A percentile compares a stretch with the other conserved stretches of the same genome.
Conservation (phyloP, 225 moss, liverwort and hornwort species). For the Sphagnum tenellum region DNA sequence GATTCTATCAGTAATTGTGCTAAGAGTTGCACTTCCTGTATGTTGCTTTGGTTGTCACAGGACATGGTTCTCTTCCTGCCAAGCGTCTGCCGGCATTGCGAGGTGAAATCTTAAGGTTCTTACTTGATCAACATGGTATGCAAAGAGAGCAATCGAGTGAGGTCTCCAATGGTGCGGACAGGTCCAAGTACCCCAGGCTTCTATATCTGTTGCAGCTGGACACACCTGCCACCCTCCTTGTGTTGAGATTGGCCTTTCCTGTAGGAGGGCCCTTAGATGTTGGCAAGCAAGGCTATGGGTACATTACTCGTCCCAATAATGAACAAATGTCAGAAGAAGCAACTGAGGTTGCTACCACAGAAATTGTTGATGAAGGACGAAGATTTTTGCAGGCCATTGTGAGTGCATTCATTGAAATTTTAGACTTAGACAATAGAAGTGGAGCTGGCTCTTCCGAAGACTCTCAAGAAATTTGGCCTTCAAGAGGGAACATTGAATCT, state of each 20-base stretch:
- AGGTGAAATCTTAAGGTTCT: constrained; percentile 71
- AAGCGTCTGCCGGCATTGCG: constrained; percentile 66
- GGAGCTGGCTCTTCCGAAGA: constrained; percentile 10
- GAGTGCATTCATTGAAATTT: constrained; percentile 66
- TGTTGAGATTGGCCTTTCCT: constrained; percentile 84
- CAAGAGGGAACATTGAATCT: constrained; percentile 45
- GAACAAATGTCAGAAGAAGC: constrained; percentile 10
- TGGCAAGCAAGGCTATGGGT: constrained; percentile 71
- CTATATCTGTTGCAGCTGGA: constrained; percentile 79
- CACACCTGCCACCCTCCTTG: constrained; percentile 66
- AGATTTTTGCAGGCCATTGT: constrained; percentile 72
- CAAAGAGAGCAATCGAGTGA: constrained; percentile 27
- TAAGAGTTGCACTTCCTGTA: background rate
- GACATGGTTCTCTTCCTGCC: constrained; percentile 61
- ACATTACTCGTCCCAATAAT: constrained; percentile 36
- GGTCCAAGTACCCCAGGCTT: constrained; percentile 58
- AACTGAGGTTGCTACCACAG: constrained; percentile 25
- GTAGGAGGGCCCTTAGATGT: constrained; percentile 81
- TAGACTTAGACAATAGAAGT: constrained; percentile 19
- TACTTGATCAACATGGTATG: constrained; percentile 68
- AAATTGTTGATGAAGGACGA: constrained; percentile 58
- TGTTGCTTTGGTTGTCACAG: constrained; percentile 30
- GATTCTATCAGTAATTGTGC: no score
- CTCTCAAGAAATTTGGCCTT: constrained; percentile 42
- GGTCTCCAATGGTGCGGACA: constrained; percentile 22